Percentiles rank a stretch among this genome's conserved stretches.
Evolutionary conservation across 2,329 filamentous ascomycete genomes (phyloP).

Genomic region (Neofusicoccum kwambonambiense): DNA sequence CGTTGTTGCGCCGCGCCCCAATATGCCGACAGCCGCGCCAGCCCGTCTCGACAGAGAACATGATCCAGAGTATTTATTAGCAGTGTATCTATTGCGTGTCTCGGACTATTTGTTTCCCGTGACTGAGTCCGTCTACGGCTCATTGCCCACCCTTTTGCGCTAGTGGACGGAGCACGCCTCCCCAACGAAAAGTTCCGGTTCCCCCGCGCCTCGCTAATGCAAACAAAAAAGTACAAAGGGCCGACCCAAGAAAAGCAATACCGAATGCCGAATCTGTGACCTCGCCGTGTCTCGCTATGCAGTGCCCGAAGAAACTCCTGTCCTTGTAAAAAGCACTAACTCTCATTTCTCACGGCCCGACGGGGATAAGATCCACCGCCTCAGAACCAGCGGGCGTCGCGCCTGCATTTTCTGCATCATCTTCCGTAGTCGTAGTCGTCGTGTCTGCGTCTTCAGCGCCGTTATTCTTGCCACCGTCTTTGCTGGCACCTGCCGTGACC

Average conservation of each 20-base stretch:
- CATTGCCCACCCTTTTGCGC: background rate
- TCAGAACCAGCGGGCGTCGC: constrained; percentile 1
- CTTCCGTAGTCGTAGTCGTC: constrained; percentile 3
- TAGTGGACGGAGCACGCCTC: too few relatives aligned
- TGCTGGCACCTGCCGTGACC: constrained; percentile 20
- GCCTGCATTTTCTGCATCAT: background rate
- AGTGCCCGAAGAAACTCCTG: background rate
- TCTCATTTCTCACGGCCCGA: background rate
- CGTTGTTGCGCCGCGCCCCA: background rate
- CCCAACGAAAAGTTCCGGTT: background rate
- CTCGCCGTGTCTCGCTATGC: background rate
- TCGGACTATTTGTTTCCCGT: too few relatives aligned
- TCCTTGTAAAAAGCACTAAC: background rate
- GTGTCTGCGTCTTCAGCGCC: background rate
- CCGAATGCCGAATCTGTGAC: background rate
- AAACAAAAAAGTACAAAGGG: background rate
- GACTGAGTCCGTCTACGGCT: background rate
- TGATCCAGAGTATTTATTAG: too few relatives aligned
- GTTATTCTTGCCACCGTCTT: background rate
- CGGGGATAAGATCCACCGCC: constrained; percentile 6
- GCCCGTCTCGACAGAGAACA: background rate
- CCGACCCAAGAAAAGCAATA: background rate
- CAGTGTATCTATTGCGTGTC: too few relatives aligned
- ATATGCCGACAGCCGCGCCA: background rate
- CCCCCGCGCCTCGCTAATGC: constrained; percentile 14